A percentile compares a stretch with the other conserved stretches of the same genome.
Evolutionary conservation across 805 yeast genomes (phyloP).

Genomic region (Candida ortonii): DNA sequence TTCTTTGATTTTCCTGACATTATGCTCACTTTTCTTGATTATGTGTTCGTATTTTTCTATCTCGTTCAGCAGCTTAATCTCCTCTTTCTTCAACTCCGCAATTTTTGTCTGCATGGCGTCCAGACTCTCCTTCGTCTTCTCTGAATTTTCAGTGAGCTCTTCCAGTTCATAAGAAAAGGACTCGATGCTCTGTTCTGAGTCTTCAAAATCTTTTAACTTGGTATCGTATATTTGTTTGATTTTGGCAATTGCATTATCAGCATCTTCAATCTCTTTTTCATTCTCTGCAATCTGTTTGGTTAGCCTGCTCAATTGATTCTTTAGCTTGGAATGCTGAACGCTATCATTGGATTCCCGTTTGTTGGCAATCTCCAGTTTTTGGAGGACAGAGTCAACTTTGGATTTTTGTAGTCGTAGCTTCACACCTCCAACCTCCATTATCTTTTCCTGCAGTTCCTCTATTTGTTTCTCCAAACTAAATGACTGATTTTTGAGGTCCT

Average conservation of each 20-base stretch:
- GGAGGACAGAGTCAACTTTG: conserved; percentile 71
- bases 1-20: conserved; percentile 37
- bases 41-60: conserved; percentile 53
- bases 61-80: conserved; percentile 63
- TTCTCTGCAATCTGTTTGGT: conserved; percentile 45
- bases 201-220: conserved; percentile 26
- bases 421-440: conserved; percentile 91
- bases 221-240: conserved; percentile 31
- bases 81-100: conserved; percentile 58
- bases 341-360: conserved; percentile 58
- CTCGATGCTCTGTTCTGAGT: conserved; percentile 35
- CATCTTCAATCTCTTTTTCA: conserved; percentile 42
- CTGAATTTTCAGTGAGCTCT: conserved; percentile 39
- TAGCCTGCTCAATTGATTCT: conserved; percentile 59
- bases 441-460: conserved; percentile 62
- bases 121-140: conserved; percentile 39
- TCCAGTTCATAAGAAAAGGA: conserved; percentile 33
- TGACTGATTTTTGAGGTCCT: conserved; percentile 50
- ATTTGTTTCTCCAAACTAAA: conserved; percentile 55
- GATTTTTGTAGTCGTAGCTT: conserved; percentile 75
- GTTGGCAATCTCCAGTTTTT: conserved; percentile 57
- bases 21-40: conserved; percentile 38
- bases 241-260: conserved; percentile 34
- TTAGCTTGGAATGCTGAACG: conserved; percentile 55
- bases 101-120: conserved; percentile 42